Percentiles rank a stretch among this genome's conserved stretches.
Conservation (phyloP, 1,284 basidiomycete genomes). For the Irpex sp. region DNA sequence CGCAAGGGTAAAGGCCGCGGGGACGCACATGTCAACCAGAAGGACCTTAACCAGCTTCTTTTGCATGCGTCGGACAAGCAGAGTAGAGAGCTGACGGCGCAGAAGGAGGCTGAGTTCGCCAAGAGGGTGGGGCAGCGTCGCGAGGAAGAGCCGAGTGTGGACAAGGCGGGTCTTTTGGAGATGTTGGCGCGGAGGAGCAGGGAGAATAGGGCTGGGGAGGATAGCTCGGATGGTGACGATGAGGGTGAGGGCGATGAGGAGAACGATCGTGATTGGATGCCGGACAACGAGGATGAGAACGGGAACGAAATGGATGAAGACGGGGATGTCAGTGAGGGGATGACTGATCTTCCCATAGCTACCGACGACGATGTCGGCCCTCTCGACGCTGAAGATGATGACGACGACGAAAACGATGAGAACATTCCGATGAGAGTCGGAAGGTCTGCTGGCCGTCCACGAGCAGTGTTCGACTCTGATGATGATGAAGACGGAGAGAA, state of each 20-base stretch:
- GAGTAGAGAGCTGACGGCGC: slow-evolving; percentile 29
- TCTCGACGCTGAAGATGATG: background rate
- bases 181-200: slow-evolving; percentile 14
- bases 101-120: slow-evolving; percentile 54
- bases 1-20: slow-evolving; percentile 11
- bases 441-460: background rate
- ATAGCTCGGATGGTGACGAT: slow-evolving; percentile 17
- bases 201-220: slow-evolving; percentile 15
- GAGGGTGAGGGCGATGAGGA: slow-evolving; percentile 35
- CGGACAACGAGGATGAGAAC: slow-evolving; percentile 9
- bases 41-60: slow-evolving; percentile 35
- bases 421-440: slow-evolving; percentile 12
- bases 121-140: slow-evolving; percentile 41
- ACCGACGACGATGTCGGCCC: background rate
- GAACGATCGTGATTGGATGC: slow-evolving; percentile 30
- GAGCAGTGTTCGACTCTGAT: slow-evolving; percentile 35
- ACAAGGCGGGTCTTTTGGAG: slow-evolving; percentile 4
- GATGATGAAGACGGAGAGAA: slow-evolving; percentile 22
- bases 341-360: background rate
- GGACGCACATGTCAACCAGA: slow-evolving; percentile 18
- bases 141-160: slow-evolving; percentile 19
- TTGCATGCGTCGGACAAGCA: slow-evolving; percentile 24
- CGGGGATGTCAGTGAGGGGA: background rate
- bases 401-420: slow-evolving; percentile 21
- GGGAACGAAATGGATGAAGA: background rate